These are phyloP conservation scores for Ochromonas danica DNA, from an alignment of 108 stramenopile genomes.

Conservation along the genomic window DNA sequence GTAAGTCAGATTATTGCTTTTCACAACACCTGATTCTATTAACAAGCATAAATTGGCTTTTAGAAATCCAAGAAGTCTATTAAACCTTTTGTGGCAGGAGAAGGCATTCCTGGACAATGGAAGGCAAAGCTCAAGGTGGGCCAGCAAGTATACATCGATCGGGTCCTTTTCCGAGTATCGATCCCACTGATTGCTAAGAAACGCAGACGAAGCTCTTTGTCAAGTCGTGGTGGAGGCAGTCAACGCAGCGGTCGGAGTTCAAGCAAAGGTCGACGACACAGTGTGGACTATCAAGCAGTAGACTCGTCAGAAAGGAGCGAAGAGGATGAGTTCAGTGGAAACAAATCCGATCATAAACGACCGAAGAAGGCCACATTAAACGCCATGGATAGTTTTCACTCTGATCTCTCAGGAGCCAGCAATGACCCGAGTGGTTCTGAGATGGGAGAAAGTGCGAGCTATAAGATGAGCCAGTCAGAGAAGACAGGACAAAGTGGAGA, in stretches of 20 bases:
- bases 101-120: slow-evolving; percentile 23
- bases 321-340: neutral
- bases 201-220: no score
- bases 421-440: neutral
- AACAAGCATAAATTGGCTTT: no score
- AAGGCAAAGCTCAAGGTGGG: neutral
- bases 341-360: neutral
- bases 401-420: neutral
- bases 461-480: no score
- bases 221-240: neutral
- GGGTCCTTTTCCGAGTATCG: neutral
- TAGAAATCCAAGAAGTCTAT: no score
- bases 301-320: neutral
- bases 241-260: neutral
- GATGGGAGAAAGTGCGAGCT: neutral
- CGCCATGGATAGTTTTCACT: neutral
- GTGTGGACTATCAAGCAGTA: neutral
- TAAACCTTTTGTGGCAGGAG: no score
- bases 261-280: neutral
- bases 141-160: neutral
- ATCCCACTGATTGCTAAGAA: neutral
- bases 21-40: no score
- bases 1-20: no score
- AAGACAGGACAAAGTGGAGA: no score
- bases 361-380: neutral